Evolutionary conservation across 257 asterid genomes (phyloP).

Genomic region (Rauvolfia tetraphylla): DNA sequence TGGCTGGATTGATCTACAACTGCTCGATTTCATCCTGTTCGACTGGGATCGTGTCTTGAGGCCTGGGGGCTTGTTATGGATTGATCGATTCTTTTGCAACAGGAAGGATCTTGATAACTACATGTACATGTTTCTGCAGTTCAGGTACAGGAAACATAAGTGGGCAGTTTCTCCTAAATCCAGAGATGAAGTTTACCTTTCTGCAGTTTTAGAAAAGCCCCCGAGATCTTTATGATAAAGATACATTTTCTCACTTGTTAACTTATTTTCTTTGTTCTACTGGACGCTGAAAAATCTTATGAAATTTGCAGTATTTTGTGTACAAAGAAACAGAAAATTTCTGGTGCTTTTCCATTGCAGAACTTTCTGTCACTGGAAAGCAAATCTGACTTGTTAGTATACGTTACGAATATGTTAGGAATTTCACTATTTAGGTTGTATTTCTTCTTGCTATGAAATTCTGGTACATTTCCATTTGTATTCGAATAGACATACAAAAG

Average conservation of each 20-base stretch:
- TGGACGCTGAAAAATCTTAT: neutral
- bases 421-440: no score
- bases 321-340: neutral
- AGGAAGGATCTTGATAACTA: constrained; percentile 77
- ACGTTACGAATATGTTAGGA: no score
- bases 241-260: neutral
- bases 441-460: no score
- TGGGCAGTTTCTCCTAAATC: constrained; percentile 79
- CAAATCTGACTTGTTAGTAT: no score
- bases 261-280: neutral
- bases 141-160: constrained; percentile 77
- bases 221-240: constrained; percentile 55
- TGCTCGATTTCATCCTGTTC: constrained; percentile 72
- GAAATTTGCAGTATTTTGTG: no score
- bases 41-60: constrained; percentile 89
- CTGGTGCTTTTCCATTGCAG: no score
- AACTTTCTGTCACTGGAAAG: no score
- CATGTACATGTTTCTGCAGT: constrained; percentile 88
- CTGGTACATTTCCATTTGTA: no score
- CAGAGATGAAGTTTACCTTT: constrained; percentile 70
- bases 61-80: constrained; percentile 89
- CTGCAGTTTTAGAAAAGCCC: constrained; percentile 88
- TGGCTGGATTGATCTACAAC: constrained; percentile 81
- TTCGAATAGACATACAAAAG: no score
- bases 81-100: constrained; percentile 72